Evolutionary conservation across 2,329 filamentous ascomycete species (phyloP).

Genomic region (Fusarium sp.): DNA sequence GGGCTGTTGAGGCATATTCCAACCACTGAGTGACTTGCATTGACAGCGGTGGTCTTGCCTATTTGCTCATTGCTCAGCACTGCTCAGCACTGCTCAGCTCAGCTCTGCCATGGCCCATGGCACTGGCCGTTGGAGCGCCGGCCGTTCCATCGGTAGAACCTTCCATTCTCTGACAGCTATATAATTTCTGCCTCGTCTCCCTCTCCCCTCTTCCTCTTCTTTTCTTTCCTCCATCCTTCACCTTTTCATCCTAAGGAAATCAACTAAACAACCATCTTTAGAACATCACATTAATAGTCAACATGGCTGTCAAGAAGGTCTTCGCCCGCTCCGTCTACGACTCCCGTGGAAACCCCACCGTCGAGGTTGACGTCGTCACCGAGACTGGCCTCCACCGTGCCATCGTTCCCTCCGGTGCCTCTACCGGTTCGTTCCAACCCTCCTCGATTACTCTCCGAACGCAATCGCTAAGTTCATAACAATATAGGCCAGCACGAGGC

Average conservation of each 20-base stretch:
- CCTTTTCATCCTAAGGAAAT: slow-evolving; percentile 23
- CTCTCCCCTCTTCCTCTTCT: slow-evolving; percentile 26
- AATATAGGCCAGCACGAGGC: slow-evolving; percentile 85
- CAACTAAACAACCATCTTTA: slow-evolving; percentile 42
- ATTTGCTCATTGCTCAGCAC: background rate
- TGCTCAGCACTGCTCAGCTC: slow-evolving; percentile 15
- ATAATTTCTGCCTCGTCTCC: slow-evolving; percentile 30
- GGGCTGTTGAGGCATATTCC: slow-evolving; percentile 47
- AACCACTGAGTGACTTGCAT: slow-evolving; percentile 19
- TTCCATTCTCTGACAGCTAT: slow-evolving; percentile 33
- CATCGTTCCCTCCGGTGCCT: slow-evolving; percentile 96
- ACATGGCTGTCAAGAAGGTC: slow-evolving; percentile 91
- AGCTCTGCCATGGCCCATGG: slow-evolving; percentile 10
- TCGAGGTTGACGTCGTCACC: slow-evolving; percentile 97
- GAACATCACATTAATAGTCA: slow-evolving; percentile 55
- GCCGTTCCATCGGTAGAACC: slow-evolving; percentile 32
- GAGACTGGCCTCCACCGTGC: slow-evolving; percentile 97
- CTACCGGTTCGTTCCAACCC: slow-evolving; percentile 76
- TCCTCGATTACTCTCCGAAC: slow-evolving; percentile 34
- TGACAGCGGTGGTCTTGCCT: slow-evolving; percentile 10
- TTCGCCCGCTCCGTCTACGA: slow-evolving; percentile 97
- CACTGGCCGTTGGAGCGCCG: slow-evolving; percentile 34
- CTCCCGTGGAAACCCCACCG: slow-evolving; percentile 97
- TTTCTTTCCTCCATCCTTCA: slow-evolving; percentile 24
- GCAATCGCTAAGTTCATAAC: slow-evolving; percentile 49